Conservation (phyloP, 2,329 filamentous ascomycete species). For the Samsoniella hepiali region DNA sequence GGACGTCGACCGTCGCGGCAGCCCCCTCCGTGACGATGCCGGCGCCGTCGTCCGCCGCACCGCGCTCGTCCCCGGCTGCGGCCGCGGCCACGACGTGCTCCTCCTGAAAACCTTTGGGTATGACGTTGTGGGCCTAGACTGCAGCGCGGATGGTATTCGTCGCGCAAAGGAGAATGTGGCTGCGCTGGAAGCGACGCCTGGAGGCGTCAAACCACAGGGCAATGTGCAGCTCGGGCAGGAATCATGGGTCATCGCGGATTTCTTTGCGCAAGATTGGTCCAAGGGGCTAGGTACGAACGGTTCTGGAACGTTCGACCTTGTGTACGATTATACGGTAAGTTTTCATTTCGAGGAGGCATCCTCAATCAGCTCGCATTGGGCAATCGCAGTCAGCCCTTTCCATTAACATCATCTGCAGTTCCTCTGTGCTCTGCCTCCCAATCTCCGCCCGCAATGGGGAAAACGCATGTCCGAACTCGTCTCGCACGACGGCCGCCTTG, state of each 20-base stretch:
- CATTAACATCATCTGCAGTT: constrained; percentile 43
- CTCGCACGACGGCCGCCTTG: constrained; percentile 45
- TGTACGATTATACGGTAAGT: constrained; percentile 62
- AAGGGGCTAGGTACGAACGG: constrained; percentile 38
- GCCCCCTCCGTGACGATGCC: constrained; percentile 25
- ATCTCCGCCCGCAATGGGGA: constrained; percentile 52
- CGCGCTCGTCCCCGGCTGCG: constrained; percentile 78
- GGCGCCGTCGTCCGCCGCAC: constrained; percentile 28
- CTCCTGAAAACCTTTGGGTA: constrained; percentile 73
- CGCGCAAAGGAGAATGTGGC: constrained; percentile 45
- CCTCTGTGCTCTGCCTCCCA: constrained; percentile 58
- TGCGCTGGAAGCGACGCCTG: constrained; percentile 37
- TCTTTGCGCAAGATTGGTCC: constrained; percentile 61
- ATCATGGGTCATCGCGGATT: constrained; percentile 61
- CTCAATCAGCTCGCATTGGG: neutral
- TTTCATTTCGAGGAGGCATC: neutral
- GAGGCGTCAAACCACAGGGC: constrained; percentile 35
- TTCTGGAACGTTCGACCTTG: constrained; percentile 58
- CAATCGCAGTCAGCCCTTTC: neutral
- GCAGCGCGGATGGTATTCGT: constrained; percentile 47
- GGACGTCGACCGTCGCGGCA: constrained; percentile 32
- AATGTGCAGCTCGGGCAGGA: constrained; percentile 46
- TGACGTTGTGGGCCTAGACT: constrained; percentile 73
- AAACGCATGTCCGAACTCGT: constrained; percentile 50
- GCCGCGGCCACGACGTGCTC: constrained; percentile 75